phyloP scores from a whole-genome alignment of 2,329 filamentous ascomycete genomes.

The Cyphellophora europaea region DNA sequence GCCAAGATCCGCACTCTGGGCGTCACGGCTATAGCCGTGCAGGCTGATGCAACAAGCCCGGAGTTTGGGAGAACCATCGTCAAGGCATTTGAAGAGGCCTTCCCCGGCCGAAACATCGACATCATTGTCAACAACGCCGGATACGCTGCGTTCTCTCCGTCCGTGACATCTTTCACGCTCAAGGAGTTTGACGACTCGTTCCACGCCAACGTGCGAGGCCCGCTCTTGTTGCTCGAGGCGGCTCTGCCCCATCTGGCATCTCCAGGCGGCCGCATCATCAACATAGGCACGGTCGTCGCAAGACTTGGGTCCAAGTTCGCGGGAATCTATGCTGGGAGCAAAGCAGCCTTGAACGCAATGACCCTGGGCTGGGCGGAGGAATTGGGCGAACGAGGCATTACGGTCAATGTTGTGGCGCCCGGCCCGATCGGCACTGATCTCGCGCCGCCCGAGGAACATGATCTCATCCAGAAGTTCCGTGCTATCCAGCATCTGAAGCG shows the following conservation, averaged over 20 bases:
- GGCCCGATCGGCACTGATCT: conserved; percentile 48
- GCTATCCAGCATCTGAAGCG: conserved; percentile 36
- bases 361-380: conserved; percentile 47
- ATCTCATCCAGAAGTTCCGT: conserved; percentile 33
- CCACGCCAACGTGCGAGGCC: conserved; percentile 48
- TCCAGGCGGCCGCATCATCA: conserved; percentile 39
- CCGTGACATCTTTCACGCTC: conserved; percentile 8
- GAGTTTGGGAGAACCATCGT: conserved; percentile 11
- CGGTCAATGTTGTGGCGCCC: conserved; percentile 42
- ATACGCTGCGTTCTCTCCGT: conserved; percentile 5
- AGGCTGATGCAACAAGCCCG: conserved; percentile 8
- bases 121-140: conserved; percentile 18
- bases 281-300: conserved; percentile 22
- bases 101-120: conserved; percentile 12
- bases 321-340: conserved; percentile 43
- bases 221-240: conserved; percentile 45
- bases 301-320: conserved; percentile 11
- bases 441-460: conserved; percentile 41
- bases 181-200: conserved; percentile 41
- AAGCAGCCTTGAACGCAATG: conserved; percentile 53
- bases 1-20: conserved; percentile 8
- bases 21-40: conserved; percentile 9
- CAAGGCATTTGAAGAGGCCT: conserved; percentile 10
- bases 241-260: conserved; percentile 40
- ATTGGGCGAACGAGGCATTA: conserved; percentile 37